phyloP scores from a whole-genome alignment of 306 rosid genomes.

The Hylodesmum podocarpum region DNA sequence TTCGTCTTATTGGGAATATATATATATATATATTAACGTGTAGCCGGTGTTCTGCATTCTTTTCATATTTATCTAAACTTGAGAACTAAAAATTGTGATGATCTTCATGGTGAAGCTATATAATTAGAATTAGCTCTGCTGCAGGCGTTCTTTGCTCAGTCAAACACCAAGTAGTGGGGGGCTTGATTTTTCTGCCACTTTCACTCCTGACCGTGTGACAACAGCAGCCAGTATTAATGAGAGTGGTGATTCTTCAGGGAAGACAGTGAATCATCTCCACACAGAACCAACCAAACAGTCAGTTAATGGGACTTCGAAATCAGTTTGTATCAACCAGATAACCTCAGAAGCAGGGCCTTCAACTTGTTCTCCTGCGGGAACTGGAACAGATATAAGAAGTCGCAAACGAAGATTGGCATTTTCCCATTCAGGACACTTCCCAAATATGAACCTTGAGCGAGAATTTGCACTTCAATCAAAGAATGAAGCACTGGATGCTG shows the following conservation, averaged over 20 bases:
- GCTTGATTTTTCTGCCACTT: conserved; percentile 30
- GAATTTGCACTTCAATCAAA: conserved; percentile 55
- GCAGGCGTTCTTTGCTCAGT: conserved; percentile 95
- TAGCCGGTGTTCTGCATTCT: neutral
- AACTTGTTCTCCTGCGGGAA: conserved; percentile 28
- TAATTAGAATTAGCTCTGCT: conserved; percentile 28
- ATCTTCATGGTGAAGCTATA: conserved; percentile 8
- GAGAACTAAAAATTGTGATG: conserved; percentile 3
- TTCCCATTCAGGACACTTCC: conserved; percentile 50
- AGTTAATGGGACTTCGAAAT: conserved; percentile 35
- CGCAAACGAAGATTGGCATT: conserved; percentile 57
- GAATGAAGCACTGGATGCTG: conserved; percentile 33
- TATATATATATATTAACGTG: neutral
- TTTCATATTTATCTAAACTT: conserved; percentile 1
- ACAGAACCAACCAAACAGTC: conserved; percentile 40
- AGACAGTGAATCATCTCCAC: conserved; percentile 37
- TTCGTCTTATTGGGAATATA: neutral
- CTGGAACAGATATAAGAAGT: conserved; percentile 36
- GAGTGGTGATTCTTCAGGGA: conserved; percentile 44
- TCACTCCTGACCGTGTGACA: conserved; percentile 48
- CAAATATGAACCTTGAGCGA: conserved; percentile 60
- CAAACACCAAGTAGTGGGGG: conserved; percentile 63
- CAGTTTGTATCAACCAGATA: conserved; percentile 30
- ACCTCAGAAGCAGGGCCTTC: conserved; percentile 45
- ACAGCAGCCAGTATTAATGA: conserved; percentile 42